Conservation (phyloP, 345 rosid genomes). For the Sonneratia alba region DNA sequence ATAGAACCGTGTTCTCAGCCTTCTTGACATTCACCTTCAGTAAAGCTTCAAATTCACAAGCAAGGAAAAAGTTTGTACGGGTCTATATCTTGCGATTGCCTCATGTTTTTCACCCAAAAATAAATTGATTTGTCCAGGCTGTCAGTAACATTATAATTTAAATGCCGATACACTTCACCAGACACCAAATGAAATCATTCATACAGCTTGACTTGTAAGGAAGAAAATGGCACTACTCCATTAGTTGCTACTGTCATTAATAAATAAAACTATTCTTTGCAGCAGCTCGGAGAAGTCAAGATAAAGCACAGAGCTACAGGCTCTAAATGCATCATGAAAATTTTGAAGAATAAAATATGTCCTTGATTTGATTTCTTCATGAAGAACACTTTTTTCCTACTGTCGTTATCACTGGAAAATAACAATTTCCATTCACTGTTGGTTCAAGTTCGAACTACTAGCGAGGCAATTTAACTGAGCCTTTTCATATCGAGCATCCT, state of each 20-base stretch:
- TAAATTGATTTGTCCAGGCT: not conserved
- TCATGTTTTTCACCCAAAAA: not conserved
- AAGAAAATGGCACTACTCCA: not conserved
- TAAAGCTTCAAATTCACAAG: not conserved
- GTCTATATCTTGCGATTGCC: not conserved
- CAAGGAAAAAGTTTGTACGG: not conserved
- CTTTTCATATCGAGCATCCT: too few relatives aligned
- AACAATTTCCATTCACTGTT: too few relatives aligned
- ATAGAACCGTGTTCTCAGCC: not conserved
- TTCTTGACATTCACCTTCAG: not conserved
- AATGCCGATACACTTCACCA: not conserved
- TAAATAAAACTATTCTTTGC: too few relatives aligned
- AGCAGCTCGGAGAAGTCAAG: not conserved
- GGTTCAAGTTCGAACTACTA: too few relatives aligned
- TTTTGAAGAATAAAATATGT: too few relatives aligned
- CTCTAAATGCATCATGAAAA: not conserved
- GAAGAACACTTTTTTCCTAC: too few relatives aligned
- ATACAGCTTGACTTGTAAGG: not conserved
- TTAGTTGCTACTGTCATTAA: not conserved
- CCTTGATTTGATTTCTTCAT: too few relatives aligned
- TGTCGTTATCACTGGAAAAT: too few relatives aligned
- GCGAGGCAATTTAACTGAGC: too few relatives aligned
- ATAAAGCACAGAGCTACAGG: too few relatives aligned
- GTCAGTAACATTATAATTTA: not conserved
- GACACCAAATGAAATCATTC: not conserved